Percentiles rank a stretch among this genome's conserved stretches.
Evolutionary conservation across 2,329 filamentous ascomycete species (phyloP).

Genomic region (Colletotrichum lini): DNA sequence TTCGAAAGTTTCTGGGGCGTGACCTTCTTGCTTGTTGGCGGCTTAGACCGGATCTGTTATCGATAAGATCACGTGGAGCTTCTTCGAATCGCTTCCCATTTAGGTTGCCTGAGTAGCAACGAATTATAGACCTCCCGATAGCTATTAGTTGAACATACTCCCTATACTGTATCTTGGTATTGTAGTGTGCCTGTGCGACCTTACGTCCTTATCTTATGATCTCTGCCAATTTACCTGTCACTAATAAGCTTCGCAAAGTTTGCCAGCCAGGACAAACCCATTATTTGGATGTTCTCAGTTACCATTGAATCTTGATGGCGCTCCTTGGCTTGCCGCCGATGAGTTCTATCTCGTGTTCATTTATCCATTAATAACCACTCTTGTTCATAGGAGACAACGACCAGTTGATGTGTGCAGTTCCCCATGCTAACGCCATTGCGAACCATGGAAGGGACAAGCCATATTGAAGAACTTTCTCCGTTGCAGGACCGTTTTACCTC

Average conservation of each 20-base stretch:
- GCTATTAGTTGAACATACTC: too few species aligned
- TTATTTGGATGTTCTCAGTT: not conserved
- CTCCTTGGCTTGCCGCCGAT: too few species aligned
- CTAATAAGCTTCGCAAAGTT: not conserved
- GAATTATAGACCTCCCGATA: not conserved
- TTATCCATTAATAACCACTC: not conserved
- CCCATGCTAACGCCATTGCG: not conserved
- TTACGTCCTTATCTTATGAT: too few species aligned
- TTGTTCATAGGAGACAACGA: not conserved
- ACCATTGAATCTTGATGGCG: too few species aligned
- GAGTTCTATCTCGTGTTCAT: not conserved
- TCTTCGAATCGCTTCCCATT: not conserved
- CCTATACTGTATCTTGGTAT: too few species aligned
- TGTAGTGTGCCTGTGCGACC: too few species aligned
- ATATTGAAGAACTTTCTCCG: not conserved
- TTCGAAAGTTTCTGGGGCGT: constrained; percentile 17
- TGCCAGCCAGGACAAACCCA: not conserved
- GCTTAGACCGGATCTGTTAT: constrained; percentile 17
- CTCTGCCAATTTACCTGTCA: too few species aligned
- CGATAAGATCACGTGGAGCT: constrained; percentile 40
- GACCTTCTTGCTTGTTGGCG: not conserved
- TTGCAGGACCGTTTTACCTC: too few species aligned
- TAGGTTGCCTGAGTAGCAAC: not conserved
- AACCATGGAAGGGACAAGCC: not conserved
- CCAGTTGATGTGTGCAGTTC: not conserved